Base-by-base conservation (phyloP, 2,329 filamentous ascomycete genomes). In the Stagonosporopsis cucurbitacearum region DNA sequence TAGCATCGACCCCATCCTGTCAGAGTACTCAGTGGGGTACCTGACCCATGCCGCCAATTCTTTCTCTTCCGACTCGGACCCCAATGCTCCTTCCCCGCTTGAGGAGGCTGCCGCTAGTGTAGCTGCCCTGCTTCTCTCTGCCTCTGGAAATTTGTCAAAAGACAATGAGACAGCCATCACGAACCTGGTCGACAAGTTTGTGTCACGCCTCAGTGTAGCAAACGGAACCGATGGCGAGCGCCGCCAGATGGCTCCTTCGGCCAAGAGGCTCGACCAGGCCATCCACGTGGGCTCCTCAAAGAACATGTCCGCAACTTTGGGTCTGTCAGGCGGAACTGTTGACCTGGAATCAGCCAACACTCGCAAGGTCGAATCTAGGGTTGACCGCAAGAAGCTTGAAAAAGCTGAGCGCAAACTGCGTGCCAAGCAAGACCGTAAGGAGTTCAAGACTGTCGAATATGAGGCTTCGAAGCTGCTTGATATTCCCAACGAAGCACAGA, bases 371-470 rank as follows among this genome's bases (percentile, higher is more conserved):
- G 95, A 99, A 80, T 98, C 94, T 69, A 92, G 94, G 75, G 95
- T 99, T 58, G 95, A 99, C 79, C 88, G 89, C 74, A 99, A 98
- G 88, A 99, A 99, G 84, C 87, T 99, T 19, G 95, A 99, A 78
- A 99, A 99, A 81, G 95, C 95, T 1, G 95, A 99, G 79, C 86
- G 91, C 64, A 99, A 99, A 82, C 95, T 99, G 73, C 91, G 92
- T 44, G 93, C 93, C 69, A 99, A 99, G 82, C 95, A 98, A 81
- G 95, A 92, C 80, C 96, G 96, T 83, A 99, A 99, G 82, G 86
- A 88, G 32, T 97, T 95, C 88, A 98, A 98, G 84, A 96, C 89
- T 52, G 95, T 99, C 66, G 91, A 97, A 78, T 99, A 99, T 76
- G 95, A 99, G 79, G 91, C 95, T 0, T 98, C 95, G 12, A 88